These are phyloP conservation scores for Epithemia pelagica DNA, from an alignment of 108 stramenopile genomes.

Conservation along the genomic window DNA sequence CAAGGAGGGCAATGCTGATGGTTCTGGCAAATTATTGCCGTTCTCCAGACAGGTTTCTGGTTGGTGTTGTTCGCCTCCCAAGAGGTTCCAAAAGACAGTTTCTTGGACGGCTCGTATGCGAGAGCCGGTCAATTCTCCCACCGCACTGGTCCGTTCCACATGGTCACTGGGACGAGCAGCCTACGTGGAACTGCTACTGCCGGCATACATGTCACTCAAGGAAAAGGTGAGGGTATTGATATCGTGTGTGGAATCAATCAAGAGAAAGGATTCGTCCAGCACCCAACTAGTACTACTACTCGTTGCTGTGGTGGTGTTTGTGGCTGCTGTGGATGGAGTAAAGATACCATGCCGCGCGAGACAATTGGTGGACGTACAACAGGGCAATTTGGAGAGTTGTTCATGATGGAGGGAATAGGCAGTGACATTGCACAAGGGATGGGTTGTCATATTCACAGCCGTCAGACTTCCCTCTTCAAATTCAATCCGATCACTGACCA, in stretches of 20 bases:
- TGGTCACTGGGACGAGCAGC: no score
- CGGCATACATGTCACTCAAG: no score
- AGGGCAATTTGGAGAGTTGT: background rate
- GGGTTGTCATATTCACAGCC: background rate
- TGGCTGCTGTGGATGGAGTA: background rate
- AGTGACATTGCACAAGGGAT: no score
- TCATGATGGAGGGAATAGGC: no score
- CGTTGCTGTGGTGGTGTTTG: no score
- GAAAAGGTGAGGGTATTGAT: background rate
- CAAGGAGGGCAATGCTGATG: background rate
- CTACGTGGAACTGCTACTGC: no score
- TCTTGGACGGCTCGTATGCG: background rate
- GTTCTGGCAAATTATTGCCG: no score
- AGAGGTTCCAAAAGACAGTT: background rate
- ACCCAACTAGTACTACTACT: background rate
- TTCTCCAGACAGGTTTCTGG: no score
- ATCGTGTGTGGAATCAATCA: background rate
- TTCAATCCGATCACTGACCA: background rate
- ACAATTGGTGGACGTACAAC: background rate
- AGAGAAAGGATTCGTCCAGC: background rate
- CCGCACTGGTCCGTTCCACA: background rate
- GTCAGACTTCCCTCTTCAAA: background rate
- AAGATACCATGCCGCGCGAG: background rate
- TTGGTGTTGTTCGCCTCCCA: background rate
- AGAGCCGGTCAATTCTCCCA: background rate